These are phyloP conservation scores for Balakata baccata DNA, from an alignment of 345 rosid genomes.

Conservation along the genomic window DNA sequence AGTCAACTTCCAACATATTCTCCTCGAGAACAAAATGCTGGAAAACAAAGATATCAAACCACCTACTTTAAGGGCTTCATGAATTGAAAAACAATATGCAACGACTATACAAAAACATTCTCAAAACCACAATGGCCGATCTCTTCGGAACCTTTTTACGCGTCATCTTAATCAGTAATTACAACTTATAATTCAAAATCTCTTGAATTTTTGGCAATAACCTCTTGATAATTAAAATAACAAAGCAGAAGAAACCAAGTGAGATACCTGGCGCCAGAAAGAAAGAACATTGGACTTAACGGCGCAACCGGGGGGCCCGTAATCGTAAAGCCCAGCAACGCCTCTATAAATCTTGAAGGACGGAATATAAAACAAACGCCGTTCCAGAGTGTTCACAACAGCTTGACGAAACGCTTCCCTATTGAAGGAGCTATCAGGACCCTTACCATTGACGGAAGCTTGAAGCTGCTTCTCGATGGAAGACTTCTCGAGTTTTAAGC, in stretches of 20 bases:
- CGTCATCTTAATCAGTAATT: background rate
- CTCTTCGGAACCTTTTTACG: background rate
- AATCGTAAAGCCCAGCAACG: constrained; percentile 90
- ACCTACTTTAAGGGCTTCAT: background rate
- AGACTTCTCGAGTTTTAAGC: constrained; percentile 64
- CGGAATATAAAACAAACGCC: constrained; percentile 74
- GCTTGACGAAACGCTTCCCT: constrained; percentile 81
- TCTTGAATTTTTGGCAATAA: background rate
- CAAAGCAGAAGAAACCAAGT: background rate
- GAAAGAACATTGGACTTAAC: constrained; percentile 80
- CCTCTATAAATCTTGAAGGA: constrained; percentile 90
- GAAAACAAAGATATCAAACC: constrained; percentile 9
- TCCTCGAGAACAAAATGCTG: constrained; percentile 94
- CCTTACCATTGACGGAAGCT: constrained; percentile 41
- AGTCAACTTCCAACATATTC: constrained; percentile 90
- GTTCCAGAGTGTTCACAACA: constrained; percentile 68
- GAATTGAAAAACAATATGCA: background rate
- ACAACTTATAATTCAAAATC: background rate
- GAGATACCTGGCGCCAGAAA: constrained; percentile 85
- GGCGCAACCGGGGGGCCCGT: constrained; percentile 89
- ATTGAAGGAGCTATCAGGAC: constrained; percentile 40
- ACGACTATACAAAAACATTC: background rate
- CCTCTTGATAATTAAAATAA: too few species aligned
- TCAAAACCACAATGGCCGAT: background rate
- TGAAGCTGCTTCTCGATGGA: constrained; percentile 71